These are phyloP conservation scores for Penicillium malachiteum DNA, from an alignment of 495 filamentous ascomycete species.

Conservation along the genomic window DNA sequence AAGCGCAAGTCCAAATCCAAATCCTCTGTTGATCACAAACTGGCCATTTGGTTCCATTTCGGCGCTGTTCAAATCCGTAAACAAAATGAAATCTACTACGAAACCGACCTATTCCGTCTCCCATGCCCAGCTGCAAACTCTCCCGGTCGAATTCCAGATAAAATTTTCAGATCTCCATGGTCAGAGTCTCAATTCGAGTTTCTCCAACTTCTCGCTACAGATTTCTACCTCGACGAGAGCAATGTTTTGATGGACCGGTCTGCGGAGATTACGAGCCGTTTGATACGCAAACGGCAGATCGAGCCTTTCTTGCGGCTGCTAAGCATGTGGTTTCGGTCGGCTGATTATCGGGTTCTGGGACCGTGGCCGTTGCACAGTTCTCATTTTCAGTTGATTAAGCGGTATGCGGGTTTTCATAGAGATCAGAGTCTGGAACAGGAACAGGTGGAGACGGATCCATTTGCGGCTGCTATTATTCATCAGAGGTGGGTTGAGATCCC, in stretches of 20 bases:
- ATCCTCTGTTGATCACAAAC: conserved; percentile 18
- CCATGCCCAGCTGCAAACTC: conserved; percentile 21
- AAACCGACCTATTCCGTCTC: conserved; percentile 34
- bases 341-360: conserved; percentile 30
- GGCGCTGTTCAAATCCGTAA: conserved; percentile 36
- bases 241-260: conserved; percentile 12
- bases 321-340: conserved; percentile 26
- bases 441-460: conserved; percentile 31
- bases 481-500: conserved; percentile 37
- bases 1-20: too few relatives aligned
- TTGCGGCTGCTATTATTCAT: conserved; percentile 31
- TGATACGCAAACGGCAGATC: conserved; percentile 37
- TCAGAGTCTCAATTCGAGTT: conserved; percentile 42
- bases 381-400: conserved; percentile 30
- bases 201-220: conserved; percentile 31
- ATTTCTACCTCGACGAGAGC: conserved; percentile 40
- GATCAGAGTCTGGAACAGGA: neutral
- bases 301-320: conserved; percentile 34
- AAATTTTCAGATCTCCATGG: conserved; percentile 46
- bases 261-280: conserved; percentile 11
- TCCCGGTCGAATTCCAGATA: conserved; percentile 37
- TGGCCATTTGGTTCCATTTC: conserved; percentile 39
- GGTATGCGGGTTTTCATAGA: conserved; percentile 19
- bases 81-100: conserved; percentile 21
- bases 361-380: conserved; percentile 31